phyloP scores from a whole-genome alignment of 257 asterid genomes.

The Nicotiana sylvestris region DNA sequence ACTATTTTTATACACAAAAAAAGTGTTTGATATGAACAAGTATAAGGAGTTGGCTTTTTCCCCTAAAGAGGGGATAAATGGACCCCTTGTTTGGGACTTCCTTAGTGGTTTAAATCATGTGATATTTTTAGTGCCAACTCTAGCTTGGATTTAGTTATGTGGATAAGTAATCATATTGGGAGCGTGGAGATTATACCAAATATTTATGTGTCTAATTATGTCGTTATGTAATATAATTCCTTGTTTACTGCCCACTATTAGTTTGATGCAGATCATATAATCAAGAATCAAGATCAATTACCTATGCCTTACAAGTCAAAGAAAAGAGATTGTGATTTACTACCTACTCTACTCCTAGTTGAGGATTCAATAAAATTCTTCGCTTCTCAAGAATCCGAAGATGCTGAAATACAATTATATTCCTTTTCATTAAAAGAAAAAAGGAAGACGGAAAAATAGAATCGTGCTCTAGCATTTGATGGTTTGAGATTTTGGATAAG shows the following conservation, averaged over 20 bases:
- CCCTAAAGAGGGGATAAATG: slow-evolving; percentile 35
- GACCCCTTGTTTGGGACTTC: slow-evolving; percentile 42
- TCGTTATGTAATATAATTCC: not conserved
- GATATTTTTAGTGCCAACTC: slow-evolving; percentile 17
- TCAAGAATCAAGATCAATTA: not conserved
- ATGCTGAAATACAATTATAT: not conserved
- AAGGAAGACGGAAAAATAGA: not conserved
- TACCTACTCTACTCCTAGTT: not conserved
- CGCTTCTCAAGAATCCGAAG: not conserved
- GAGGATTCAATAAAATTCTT: not conserved
- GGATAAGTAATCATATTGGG: slow-evolving; percentile 37
- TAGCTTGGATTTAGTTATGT: slow-evolving; percentile 15
- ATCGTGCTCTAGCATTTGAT: not conserved
- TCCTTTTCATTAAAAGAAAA: not conserved
- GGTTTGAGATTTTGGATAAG: not conserved
- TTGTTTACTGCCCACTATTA: not conserved
- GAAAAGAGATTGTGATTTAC: not conserved
- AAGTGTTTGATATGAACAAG: slow-evolving; percentile 20
- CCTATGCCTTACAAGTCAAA: not conserved
- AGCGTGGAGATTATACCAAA: slow-evolving; percentile 28
- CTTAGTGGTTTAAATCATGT: slow-evolving; percentile 36
- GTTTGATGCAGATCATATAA: not conserved
- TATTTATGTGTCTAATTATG: slow-evolving; percentile 5
- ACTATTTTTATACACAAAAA: slow-evolving; percentile 11
- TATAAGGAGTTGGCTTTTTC: slow-evolving; percentile 30